Evolutionary conservation across 2,329 filamentous ascomycete genomes (phyloP), one percentile per base, ranked within the genome.

Genomic region (Penicillium sp.): DNA sequence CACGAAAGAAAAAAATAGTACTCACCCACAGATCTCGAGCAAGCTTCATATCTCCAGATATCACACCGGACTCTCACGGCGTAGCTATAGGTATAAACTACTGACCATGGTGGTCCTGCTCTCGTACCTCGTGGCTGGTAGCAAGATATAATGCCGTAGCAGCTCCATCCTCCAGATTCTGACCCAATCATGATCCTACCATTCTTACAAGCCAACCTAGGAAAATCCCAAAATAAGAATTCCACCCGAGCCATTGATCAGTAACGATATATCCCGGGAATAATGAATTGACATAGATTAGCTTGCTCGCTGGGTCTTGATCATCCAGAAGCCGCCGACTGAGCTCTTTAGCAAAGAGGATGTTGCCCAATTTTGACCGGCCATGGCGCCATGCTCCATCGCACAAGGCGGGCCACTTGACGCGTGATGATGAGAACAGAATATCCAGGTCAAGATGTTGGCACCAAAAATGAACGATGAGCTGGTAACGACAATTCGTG

Each of bases 401-500:
- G 30, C 58, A 53, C 10, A 62, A 37, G 6, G 53, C 40, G 16
- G 56, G 55, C 55, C 49, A 58, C 31, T 70, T 71, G 25, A 57
- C 56, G 16, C 42, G 57, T 1, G 54, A 59, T 9, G 61, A 61
- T 7, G 66, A 66, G 6, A 56, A 65, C 8, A 72, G 59, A 10
- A 59, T 49, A 17, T 64, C 51, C 7, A 69, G 48, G 46, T 71
- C 57, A 4, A 72, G 57, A 11, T 63, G 45, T 16, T 62, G 66
- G 49, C 69, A 71, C 8, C 59, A 37, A 11, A 55, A 31, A 41
- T 73, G 69, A 73, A 40, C 26, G 63, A 68, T 28, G 70, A 73
- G 2, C 76, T 64, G 0, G 74, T 77, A 37, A 82, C 54, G 17
- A 82, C 67, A 42, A 83, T 71, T 0, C 79, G 73, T 2, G 75